Base-by-base conservation (phyloP, 2,329 filamentous ascomycete genomes). In the Basipetospora chlamydospora region DNA sequence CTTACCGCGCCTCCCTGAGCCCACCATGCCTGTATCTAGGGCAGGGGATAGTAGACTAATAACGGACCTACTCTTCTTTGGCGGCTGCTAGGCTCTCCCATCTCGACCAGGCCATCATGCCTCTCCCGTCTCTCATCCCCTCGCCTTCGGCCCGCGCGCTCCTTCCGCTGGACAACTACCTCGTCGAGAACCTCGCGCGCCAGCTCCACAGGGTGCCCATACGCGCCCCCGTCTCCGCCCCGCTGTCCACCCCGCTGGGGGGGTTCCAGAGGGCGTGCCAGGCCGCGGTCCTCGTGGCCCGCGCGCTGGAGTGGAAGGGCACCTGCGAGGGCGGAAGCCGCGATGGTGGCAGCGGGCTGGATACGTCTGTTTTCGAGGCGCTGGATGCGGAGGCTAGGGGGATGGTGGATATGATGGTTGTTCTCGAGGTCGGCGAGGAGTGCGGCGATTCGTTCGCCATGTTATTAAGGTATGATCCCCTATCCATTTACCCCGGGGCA, bases 221-320 rank as follows among this genome's bases (percentile, higher is more conserved):
- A 22, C 46, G 49, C 10, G 47, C 52, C 26, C 53, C 52, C 2
- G 48, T 48, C 10, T 47, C 22, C 9, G 45, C 53, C 6, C 35
- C 46, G 3, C 45, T 51, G 5, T 49, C 50, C 4, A 48, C 55
- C 5, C 49, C 52, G 6, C 44, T 57, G 12, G 54, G 54, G 1
- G 48, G 51, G 8, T 57, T 57, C 26, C 54, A 57, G 39, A 49
- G 54, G 18, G 50, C 55, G 25, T 53, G 50, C 28, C 54, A 57
- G 33, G 55, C 51, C 21, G 54, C 54, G 26, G 53, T 57, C 39
- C 51, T 57, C 23, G 47, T 53, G 33, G 48, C 51, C 21, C 50
- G 49, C 26, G 54, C 54, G 5, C 41, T 49, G 15, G 43, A 45
- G 9, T 52, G 48, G 35, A 46, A 47, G 39, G 30, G 17, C 8